A percentile compares a stretch with the other conserved stretches of the same genome.
phyloP scores from a whole-genome alignment of 2,329 filamentous ascomycete genomes.

The Aschersonia sp. region DNA sequence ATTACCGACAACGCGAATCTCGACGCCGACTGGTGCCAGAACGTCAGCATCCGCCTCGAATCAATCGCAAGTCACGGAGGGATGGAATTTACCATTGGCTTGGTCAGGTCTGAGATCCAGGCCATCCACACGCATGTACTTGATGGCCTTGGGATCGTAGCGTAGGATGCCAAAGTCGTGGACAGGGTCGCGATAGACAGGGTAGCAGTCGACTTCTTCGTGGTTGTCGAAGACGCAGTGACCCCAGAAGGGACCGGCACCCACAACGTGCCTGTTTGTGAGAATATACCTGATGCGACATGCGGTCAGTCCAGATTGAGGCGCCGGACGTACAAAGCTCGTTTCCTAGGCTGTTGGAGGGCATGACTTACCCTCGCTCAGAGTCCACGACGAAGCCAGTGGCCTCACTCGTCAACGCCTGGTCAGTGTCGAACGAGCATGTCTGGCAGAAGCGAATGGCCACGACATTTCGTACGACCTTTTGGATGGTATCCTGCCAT shows the following conservation, averaged over 20 bases:
- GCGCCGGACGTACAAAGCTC: neutral
- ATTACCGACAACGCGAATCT: constrained; percentile 95
- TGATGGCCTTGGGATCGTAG: constrained; percentile 90
- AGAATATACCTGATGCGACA: constrained; percentile 50
- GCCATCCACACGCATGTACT: constrained; percentile 84
- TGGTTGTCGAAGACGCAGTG: constrained; percentile 99
- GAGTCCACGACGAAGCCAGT: constrained; percentile 97
- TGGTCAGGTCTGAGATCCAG: constrained; percentile 72
- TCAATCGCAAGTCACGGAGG: neutral
- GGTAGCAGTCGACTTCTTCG: constrained; percentile 88
- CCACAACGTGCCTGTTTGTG: constrained; percentile 86
- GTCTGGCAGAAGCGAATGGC: constrained; percentile 99
- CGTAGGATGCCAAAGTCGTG: constrained; percentile 96
- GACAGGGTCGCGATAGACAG: constrained; percentile 93
- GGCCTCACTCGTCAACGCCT: constrained; percentile 84
- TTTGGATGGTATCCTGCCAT: constrained; percentile 93
- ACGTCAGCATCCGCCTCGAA: constrained; percentile 7
- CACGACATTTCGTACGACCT: constrained; percentile 86
- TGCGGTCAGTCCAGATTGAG: neutral
- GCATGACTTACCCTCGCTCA: constrained; percentile 53
- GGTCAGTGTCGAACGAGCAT: constrained; percentile 94
- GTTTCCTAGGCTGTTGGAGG: neutral
- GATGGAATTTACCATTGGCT: constrained; percentile 39
- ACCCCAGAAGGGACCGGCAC: constrained; percentile 91
- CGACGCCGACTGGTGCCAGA: constrained; percentile 54